These are phyloP conservation scores for Auricularia auricula-judae DNA, from an alignment of 768 basidiomycete genomes.

Conservation along the genomic window DNA sequence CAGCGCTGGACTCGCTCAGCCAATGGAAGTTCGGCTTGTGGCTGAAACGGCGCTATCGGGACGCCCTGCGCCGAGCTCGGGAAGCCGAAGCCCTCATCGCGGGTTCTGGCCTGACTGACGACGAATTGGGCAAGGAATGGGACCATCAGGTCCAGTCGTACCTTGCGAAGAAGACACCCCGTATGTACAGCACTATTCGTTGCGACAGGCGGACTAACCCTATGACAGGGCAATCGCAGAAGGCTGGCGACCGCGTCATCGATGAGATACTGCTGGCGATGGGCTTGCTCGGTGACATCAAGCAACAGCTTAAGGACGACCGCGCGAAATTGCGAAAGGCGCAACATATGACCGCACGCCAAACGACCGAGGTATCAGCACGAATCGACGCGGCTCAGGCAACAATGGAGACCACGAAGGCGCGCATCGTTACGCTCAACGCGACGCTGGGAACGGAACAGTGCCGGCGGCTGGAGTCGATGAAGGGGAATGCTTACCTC, in stretches of 20 bases:
- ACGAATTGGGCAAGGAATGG: background rate
- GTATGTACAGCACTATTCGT: background rate
- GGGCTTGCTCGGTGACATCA: background rate
- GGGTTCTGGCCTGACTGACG: background rate
- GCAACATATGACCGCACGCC: background rate
- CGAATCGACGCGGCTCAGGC: background rate
- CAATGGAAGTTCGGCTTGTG: background rate
- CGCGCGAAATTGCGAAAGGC: background rate
- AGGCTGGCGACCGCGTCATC: background rate
- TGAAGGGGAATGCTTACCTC: background rate
- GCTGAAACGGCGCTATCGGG: background rate
- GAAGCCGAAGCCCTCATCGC: background rate
- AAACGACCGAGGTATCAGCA: background rate
- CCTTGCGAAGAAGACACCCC: background rate
- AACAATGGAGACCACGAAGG: background rate
- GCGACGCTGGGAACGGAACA: background rate
- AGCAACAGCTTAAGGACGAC: background rate
- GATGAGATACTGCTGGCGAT: background rate
- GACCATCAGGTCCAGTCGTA: background rate
- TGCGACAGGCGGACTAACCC: background rate
- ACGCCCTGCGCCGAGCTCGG: background rate
- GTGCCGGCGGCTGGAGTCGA: background rate
- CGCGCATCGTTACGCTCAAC: background rate
- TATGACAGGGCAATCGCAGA: background rate
- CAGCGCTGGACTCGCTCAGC: background rate